phyloP scores from a whole-genome alignment of 2,329 filamentous ascomycete species.

The Leptoxyphium fumago region DNA sequence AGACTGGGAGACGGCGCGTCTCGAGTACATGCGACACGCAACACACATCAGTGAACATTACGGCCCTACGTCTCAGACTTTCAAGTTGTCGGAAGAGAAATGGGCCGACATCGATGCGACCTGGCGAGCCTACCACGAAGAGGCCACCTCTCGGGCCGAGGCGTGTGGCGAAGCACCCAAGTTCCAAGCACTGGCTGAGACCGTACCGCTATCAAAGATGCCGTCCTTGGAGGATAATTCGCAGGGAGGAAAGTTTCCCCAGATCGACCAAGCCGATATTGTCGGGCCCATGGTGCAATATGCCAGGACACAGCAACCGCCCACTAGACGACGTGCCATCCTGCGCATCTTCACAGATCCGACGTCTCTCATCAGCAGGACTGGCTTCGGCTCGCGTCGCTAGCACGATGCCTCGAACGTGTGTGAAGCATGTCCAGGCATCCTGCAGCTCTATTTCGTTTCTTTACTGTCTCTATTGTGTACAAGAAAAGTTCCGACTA shows the following conservation, averaged over 20 bases:
- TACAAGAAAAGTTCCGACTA: background rate
- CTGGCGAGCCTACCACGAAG: conserved; percentile 53
- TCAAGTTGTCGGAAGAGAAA: conserved; percentile 71
- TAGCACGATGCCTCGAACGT: background rate
- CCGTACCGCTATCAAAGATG: conserved; percentile 46
- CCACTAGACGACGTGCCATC: conserved; percentile 16
- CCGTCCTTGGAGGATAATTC: conserved; percentile 53
- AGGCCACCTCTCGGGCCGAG: conserved; percentile 4
- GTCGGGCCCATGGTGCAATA: conserved; percentile 72
- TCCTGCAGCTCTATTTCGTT: background rate
- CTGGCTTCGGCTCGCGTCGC: background rate
- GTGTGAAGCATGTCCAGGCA: no score
- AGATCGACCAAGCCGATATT: conserved; percentile 79
- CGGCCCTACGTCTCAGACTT: conserved; percentile 77
- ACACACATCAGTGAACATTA: conserved; percentile 83
- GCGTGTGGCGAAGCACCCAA: conserved; percentile 24
- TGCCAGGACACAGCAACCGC: conserved; percentile 15
- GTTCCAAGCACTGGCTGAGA: conserved; percentile 27
- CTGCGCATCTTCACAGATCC: conserved; percentile 22
- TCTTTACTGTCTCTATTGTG: background rate
- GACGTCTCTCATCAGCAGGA: conserved; percentile 9
- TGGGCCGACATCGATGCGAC: conserved; percentile 65
- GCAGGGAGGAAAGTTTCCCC: conserved; percentile 69
- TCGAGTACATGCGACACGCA: conserved; percentile 80
- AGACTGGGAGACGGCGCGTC: conserved; percentile 71